phyloP scores from a whole-genome alignment of 2,329 filamentous ascomycete genomes.

The Tolypocladium album region DNA sequence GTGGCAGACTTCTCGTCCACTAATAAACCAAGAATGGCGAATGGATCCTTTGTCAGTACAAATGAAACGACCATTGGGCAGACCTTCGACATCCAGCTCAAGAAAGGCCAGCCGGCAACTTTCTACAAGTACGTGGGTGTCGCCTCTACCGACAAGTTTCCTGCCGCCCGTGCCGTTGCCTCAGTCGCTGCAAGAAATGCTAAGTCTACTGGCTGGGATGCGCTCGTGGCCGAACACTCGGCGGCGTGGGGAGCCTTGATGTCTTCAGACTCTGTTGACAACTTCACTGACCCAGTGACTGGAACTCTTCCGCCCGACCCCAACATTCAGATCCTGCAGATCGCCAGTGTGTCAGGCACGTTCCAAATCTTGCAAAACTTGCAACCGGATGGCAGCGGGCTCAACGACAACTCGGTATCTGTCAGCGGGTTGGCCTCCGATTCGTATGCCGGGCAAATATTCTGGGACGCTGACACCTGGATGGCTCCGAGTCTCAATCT shows the following conservation, averaged over 20 bases:
- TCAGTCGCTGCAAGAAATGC: slow-evolving; percentile 38
- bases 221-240: slow-evolving; percentile 43
- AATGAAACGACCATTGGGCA: slow-evolving; percentile 58
- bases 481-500: slow-evolving; percentile 15
- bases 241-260: slow-evolving; percentile 53
- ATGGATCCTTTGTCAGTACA: slow-evolving; percentile 28
- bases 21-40: slow-evolving; percentile 18
- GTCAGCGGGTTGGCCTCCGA: slow-evolving; percentile 17
- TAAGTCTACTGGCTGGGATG: slow-evolving; percentile 39
- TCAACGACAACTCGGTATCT: slow-evolving; percentile 16
- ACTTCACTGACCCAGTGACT: slow-evolving; percentile 40
- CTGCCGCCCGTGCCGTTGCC: slow-evolving; percentile 43
- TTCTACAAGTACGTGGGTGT: slow-evolving; percentile 58
- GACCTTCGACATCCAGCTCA: slow-evolving; percentile 40
- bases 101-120: slow-evolving; percentile 38
- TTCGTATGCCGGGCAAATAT: slow-evolving; percentile 17
- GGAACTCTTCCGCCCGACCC: slow-evolving; percentile 46
- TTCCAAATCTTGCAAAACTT: slow-evolving; percentile 48
- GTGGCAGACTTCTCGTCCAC: slow-evolving; percentile 30
- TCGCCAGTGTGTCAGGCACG: slow-evolving; percentile 41
- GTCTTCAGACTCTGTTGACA: slow-evolving; percentile 50
- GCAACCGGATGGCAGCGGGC: slow-evolving; percentile 31
- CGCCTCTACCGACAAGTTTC: slow-evolving; percentile 59
- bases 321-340: slow-evolving; percentile 42
- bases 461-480: slow-evolving; percentile 19